Percentiles rank a stretch among this genome's conserved stretches.
These are phyloP conservation scores for Solanum dulcamara DNA, from an alignment of 257 asterid genomes.

Conservation along the genomic window DNA sequence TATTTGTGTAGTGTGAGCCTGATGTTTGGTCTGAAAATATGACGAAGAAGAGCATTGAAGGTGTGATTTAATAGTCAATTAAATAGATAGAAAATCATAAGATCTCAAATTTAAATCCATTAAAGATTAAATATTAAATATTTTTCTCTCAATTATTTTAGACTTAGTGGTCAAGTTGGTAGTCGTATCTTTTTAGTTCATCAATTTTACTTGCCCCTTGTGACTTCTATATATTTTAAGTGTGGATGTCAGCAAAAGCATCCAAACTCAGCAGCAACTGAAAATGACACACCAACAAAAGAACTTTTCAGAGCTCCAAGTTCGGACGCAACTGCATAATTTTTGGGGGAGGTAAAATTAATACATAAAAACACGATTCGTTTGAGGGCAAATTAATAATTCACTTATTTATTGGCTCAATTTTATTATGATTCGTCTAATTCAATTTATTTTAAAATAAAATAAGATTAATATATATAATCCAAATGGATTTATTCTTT, in stretches of 20 bases:
- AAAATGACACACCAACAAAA: neutral
- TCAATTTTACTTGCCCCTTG: neutral
- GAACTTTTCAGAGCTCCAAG: neutral
- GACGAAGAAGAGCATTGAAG: neutral
- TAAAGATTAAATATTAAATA: no score
- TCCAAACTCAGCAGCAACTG: neutral
- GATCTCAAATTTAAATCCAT: no score
- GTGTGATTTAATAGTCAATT: neutral
- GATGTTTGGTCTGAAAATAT: no score
- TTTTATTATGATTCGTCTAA: neutral
- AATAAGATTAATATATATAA: no score
- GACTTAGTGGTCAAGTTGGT: neutral
- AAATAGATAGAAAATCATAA: neutral
- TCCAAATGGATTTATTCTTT: no score
- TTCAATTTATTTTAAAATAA: neutral
- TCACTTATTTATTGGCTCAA: neutral
- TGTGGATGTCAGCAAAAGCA: neutral
- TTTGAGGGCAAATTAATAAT: neutral
- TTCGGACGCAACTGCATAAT: neutral
- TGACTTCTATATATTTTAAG: neutral
- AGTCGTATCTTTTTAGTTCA: neutral
- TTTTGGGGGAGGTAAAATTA: neutral
- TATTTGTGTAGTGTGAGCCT: no score
- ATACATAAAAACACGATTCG: neutral
- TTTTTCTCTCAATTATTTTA: rapidly evolving